Percentiles rank a stretch among this genome's conserved stretches.
These are phyloP conservation scores for Strobilomyces echinocephalus DNA, from an alignment of 768 basidiomycete species.

Conservation along the genomic window DNA sequence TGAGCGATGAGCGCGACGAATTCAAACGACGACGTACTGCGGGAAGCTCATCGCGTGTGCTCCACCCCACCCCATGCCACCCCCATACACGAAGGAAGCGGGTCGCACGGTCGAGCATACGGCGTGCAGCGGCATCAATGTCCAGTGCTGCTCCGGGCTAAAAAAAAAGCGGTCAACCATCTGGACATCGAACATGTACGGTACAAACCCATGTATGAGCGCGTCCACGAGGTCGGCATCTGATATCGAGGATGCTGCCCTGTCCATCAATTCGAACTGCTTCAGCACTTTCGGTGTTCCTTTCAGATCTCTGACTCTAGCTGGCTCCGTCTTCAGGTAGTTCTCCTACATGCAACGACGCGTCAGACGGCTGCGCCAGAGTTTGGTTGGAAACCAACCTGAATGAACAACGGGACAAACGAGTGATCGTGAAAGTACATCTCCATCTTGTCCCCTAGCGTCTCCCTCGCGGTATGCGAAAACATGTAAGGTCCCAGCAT, in stretches of 20 bases:
- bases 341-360: constrained; percentile 67
- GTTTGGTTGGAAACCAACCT: constrained; percentile 43
- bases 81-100: constrained; percentile 77
- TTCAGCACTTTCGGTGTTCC: constrained; percentile 67
- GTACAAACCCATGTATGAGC: constrained; percentile 80
- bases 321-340: constrained; percentile 81
- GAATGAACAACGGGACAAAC: constrained; percentile 92
- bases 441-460: constrained; percentile 89
- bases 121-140: constrained; percentile 89
- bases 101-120: constrained; percentile 87
- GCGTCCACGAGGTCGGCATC: constrained; percentile 92
- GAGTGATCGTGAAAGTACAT: constrained; percentile 95
- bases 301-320: constrained; percentile 48
- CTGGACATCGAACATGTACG: background rate
- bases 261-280: constrained; percentile 75
- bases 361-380: background rate
- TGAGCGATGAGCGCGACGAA: background rate
- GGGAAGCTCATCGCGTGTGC: constrained; percentile 74
- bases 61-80: constrained; percentile 60
- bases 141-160: constrained; percentile 94
- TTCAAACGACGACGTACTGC: constrained; percentile 48
- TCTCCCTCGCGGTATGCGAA: constrained; percentile 72
- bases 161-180: background rate
- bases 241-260: constrained; percentile 88
- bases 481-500: constrained; percentile 91